Evolutionary conservation across 1,284 basidiomycete species (phyloP).

Genomic region (Blastosporella zonata): DNA sequence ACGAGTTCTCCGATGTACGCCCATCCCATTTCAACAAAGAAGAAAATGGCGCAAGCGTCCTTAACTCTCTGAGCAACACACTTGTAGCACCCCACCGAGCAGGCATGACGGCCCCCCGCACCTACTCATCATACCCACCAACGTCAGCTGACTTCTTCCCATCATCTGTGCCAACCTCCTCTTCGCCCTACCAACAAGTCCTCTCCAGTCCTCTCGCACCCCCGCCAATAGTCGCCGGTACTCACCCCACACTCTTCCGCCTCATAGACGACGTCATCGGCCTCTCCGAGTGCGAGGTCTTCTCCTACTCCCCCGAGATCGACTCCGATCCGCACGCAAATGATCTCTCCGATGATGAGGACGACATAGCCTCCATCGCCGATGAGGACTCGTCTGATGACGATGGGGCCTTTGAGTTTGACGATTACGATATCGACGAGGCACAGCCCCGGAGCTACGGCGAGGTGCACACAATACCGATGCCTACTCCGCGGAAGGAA

Average conservation of each 20-base stretch:
- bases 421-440: slow-evolving; percentile 76
- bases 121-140: slow-evolving; percentile 79
- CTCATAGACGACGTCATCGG: slow-evolving; percentile 90
- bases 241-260: slow-evolving; percentile 83
- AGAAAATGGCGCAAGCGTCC: slow-evolving; percentile 72
- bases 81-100: slow-evolving; percentile 65
- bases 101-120: slow-evolving; percentile 64
- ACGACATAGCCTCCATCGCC: slow-evolving; percentile 60
- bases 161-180: slow-evolving; percentile 63
- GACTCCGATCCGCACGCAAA: slow-evolving; percentile 94
- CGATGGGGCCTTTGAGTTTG: slow-evolving; percentile 69
- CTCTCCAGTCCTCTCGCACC: slow-evolving; percentile 63
- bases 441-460: slow-evolving; percentile 38
- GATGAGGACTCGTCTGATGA: slow-evolving; percentile 63
- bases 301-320: slow-evolving; percentile 90
- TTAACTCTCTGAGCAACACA: slow-evolving; percentile 79
- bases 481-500: slow-evolving; percentile 34
- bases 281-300: slow-evolving; percentile 92
- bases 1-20: slow-evolving; percentile 93
- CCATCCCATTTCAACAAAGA: slow-evolving; percentile 90
- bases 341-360: slow-evolving; percentile 76
- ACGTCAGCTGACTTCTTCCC: slow-evolving; percentile 73
- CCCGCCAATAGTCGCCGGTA: slow-evolving; percentile 59
- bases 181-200: slow-evolving; percentile 58
- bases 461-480: slow-evolving; percentile 31